Conservation (phyloP, 805 yeast genomes). For the Metschnikowia orientalis region DNA sequence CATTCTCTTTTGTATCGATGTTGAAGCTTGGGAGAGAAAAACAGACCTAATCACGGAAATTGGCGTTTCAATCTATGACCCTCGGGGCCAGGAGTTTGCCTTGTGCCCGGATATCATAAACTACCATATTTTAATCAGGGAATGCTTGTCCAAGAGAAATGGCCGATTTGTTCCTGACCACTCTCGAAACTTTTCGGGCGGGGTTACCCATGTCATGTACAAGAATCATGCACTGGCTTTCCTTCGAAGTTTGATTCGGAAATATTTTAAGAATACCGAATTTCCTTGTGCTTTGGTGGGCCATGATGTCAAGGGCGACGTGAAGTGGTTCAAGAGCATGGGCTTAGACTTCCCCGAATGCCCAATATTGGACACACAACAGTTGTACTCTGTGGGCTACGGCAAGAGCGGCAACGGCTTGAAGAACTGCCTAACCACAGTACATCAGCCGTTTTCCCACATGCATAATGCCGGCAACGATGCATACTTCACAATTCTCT, state of each 20-base stretch:
- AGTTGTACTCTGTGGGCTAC: constrained; percentile 13
- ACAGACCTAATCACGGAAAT: constrained; percentile 20
- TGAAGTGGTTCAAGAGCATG: constrained; percentile 12
- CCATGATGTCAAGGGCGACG: constrained; percentile 15
- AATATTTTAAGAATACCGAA: constrained; percentile 11
- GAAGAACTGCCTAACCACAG: constrained; percentile 17
- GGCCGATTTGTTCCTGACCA: constrained; percentile 22
- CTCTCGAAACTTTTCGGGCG: constrained; percentile 18
- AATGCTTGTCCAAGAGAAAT: constrained; percentile 15
- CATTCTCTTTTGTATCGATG: constrained; percentile 22
- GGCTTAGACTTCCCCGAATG: constrained; percentile 6
- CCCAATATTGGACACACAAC: constrained; percentile 19
- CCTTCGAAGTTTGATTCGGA: constrained; percentile 10
- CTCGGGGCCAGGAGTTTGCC: constrained; percentile 13
- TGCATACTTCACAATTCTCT: constrained; percentile 25
- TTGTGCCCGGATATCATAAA: constrained; percentile 17
- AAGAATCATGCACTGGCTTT: constrained; percentile 6
- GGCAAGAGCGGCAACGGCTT: constrained; percentile 19
- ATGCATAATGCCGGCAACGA: constrained; percentile 29
- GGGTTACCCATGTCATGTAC: constrained; percentile 14
- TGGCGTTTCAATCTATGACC: constrained; percentile 25
- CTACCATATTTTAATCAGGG: constrained; percentile 19
- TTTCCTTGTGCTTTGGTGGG: constrained; percentile 20
- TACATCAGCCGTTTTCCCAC: constrained; percentile 20
- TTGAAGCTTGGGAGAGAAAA: constrained; percentile 22